Evolutionary conservation across 2,329 filamentous ascomycete genomes (phyloP).

Genomic region (Colletotrichum abscissum): DNA sequence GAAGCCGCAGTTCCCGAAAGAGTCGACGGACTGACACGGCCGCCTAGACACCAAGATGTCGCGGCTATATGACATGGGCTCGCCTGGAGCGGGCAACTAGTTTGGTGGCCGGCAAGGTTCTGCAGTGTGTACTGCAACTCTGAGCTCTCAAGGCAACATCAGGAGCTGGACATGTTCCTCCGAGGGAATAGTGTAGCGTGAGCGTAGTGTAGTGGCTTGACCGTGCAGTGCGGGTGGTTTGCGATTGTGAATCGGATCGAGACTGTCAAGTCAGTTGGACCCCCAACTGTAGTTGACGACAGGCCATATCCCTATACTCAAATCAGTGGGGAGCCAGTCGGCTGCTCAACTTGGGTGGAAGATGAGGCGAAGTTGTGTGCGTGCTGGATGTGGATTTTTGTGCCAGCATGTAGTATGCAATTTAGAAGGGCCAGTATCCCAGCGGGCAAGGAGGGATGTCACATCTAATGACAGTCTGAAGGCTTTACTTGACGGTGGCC

Average conservation of each 20-base stretch:
- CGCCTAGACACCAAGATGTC: slow-evolving; percentile 8
- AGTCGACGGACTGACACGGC: neutral
- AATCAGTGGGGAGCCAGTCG: neutral
- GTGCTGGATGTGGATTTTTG: neutral
- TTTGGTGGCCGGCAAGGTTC: neutral
- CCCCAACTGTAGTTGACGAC: slow-evolving; percentile 1
- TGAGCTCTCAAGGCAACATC: neutral
- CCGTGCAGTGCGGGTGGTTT: neutral
- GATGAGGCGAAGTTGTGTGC: neutral
- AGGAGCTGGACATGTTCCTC: slow-evolving; percentile 14
- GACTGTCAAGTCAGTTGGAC: slow-evolving; percentile 12
- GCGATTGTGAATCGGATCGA: neutral
- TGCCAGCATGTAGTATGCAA: neutral
- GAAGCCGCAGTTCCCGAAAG: slow-evolving; percentile 20
- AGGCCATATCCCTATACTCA: slow-evolving; percentile 12
- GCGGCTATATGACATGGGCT: slow-evolving; percentile 8
- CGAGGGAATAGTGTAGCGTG: slow-evolving; percentile 11
- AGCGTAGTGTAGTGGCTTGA: neutral
- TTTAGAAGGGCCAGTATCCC: slow-evolving; percentile 20
- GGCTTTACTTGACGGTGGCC: slow-evolving; percentile 7
- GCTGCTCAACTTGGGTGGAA: slow-evolving; percentile 1
- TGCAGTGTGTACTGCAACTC: slow-evolving; percentile 8
- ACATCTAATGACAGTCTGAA: slow-evolving; percentile 2
- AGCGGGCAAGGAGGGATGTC: slow-evolving; percentile 3
- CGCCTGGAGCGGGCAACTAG: neutral